Percentiles rank a stretch among this genome's conserved stretches.
Conservation (phyloP, 768 basidiomycete species). For the Galerina marginata region DNA sequence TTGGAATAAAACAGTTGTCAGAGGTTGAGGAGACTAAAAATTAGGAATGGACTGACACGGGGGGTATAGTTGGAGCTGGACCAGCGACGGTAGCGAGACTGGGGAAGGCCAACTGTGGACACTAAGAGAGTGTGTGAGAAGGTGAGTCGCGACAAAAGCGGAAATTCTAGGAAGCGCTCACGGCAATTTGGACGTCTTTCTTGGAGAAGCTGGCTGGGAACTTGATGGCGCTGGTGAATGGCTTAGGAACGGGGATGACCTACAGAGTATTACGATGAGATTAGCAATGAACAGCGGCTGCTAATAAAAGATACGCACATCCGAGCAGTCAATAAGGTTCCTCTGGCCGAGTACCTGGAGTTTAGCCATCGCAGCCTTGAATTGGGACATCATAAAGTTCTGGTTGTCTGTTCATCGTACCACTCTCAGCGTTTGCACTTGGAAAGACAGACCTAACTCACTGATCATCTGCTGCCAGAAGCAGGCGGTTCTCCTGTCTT, state of each 20-base stretch:
- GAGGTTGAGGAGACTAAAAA: background rate
- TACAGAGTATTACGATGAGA: background rate
- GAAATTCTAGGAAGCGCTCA: constrained; percentile 1
- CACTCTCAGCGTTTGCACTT: background rate
- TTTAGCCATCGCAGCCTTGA: constrained; percentile 40
- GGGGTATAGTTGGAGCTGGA: constrained; percentile 25
- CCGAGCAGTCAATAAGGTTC: constrained; percentile 42
- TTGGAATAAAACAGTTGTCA: background rate
- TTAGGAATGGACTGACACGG: constrained; percentile 12
- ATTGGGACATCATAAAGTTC: constrained; percentile 26
- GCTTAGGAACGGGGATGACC: constrained; percentile 23
- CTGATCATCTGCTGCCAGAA: constrained; percentile 28
- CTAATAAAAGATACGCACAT: constrained; percentile 17
- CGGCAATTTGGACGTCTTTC: constrained; percentile 22
- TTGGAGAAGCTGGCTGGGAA: constrained; percentile 27
- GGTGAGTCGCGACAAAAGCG: background rate
- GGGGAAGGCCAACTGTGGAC: constrained; percentile 19
- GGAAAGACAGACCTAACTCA: background rate
- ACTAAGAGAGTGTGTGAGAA: constrained; percentile 7
- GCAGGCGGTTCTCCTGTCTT: constrained; percentile 30
- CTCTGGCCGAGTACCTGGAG: constrained; percentile 39
- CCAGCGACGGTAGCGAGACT: constrained; percentile 26
- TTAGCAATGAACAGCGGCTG: background rate
- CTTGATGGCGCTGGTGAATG: constrained; percentile 26
- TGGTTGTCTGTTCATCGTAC: constrained; percentile 26